phyloP scores from a whole-genome alignment of 2,329 filamentous ascomycete genomes.

The Fusarium brachygibbosum region DNA sequence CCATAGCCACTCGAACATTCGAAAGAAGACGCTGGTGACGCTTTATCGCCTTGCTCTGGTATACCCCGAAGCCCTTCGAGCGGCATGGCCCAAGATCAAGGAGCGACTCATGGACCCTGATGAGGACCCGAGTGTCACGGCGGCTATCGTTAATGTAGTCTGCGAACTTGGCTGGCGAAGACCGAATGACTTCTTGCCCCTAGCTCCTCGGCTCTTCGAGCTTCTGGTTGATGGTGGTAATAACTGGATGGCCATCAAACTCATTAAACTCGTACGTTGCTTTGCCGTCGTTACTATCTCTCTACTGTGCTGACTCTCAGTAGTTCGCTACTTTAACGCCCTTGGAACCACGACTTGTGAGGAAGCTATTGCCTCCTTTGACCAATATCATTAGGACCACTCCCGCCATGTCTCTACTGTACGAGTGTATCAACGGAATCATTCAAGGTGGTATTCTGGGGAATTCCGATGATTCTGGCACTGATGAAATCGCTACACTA shows the following conservation, averaged over 20 bases:
- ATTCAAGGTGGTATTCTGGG: conserved; percentile 96
- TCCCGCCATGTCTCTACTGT: conserved; percentile 96
- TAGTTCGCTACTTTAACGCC: conserved; percentile 96
- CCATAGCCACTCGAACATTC: conserved; percentile 86
- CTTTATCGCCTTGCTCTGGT: conserved; percentile 93
- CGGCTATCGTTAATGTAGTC: conserved; percentile 95
- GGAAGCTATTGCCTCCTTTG: conserved; percentile 90
- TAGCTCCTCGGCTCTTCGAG: conserved; percentile 93
- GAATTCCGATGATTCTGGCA: conserved; percentile 82
- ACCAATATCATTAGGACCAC: conserved; percentile 95
- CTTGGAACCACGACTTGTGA: conserved; percentile 89
- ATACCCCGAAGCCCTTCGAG: conserved; percentile 93
- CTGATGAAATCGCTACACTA: conserved; percentile 90
- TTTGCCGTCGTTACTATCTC: not conserved
- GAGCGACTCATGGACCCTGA: conserved; percentile 90
- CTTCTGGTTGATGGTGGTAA: conserved; percentile 91
- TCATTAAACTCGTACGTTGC: conserved; percentile 88
- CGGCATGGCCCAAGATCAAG: conserved; percentile 98
- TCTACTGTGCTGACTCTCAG: conserved; percentile 1
- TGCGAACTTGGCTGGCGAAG: conserved; percentile 96
- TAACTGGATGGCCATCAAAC: conserved; percentile 99
- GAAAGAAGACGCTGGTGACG: conserved; percentile 97
- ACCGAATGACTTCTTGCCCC: conserved; percentile 91
- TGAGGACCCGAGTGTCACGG: conserved; percentile 93
- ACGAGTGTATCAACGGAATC: conserved; percentile 98